Conservation (phyloP, 768 basidiomycete genomes). For the Tylopilus sp. region DNA sequence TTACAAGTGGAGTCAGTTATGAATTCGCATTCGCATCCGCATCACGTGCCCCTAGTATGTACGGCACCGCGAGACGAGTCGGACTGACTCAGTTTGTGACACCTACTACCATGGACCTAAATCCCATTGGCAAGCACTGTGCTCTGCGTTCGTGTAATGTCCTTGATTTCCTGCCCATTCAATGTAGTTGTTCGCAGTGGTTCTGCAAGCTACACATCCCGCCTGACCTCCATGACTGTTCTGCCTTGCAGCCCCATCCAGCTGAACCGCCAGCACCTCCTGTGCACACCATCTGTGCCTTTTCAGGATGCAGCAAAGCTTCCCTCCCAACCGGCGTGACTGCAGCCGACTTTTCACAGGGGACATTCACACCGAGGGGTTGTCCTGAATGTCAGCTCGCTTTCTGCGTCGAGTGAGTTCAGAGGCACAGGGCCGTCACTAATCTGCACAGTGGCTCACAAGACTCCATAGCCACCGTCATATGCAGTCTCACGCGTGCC, state of each 20-base stretch:
- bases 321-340: constrained; percentile 44
- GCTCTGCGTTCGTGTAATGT: constrained; percentile 53
- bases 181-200: constrained; percentile 53
- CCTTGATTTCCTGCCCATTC: constrained; percentile 76
- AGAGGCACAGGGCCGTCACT: not conserved
- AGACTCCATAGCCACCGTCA: constrained; percentile 57
- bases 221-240: constrained; percentile 60
- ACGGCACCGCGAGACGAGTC: not conserved
- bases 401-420: constrained; percentile 62
- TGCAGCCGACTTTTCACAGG: constrained; percentile 7
- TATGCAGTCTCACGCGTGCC: constrained; percentile 57
- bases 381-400: constrained; percentile 53
- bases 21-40: too few species aligned
- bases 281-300: constrained; percentile 47
- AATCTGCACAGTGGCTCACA: constrained; percentile 8
- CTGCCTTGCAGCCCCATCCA: constrained; percentile 9
- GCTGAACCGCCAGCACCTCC: constrained; percentile 9
- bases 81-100: too few species aligned
- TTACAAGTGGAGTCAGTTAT: too few species aligned
- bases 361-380: constrained; percentile 22
- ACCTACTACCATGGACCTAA: constrained; percentile 35
- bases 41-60: too few species aligned
- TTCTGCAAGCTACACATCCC: constrained; percentile 66
- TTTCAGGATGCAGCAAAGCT: constrained; percentile 50
- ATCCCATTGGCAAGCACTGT: constrained; percentile 64